These are phyloP conservation scores for Tuber brumale DNA, from an alignment of 495 filamentous ascomycete genomes.

Conservation along the genomic window DNA sequence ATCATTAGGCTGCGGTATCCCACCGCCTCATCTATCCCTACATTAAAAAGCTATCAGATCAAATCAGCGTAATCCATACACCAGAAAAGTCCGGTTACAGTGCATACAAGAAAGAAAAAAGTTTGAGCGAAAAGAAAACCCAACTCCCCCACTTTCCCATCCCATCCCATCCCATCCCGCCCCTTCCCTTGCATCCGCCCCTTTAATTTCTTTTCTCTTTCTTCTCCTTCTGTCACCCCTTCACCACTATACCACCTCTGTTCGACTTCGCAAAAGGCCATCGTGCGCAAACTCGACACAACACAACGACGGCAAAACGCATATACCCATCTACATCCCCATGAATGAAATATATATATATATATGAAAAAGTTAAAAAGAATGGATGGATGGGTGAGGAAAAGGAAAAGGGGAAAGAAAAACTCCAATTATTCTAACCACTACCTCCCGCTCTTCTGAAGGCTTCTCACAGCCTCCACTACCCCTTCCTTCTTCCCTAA, in stretches of 20 bases:
- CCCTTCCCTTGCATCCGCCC: neutral
- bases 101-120: neutral
- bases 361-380: neutral
- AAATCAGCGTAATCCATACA: slow-evolving; percentile 4
- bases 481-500: slow-evolving; percentile 29
- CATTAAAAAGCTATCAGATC: slow-evolving; percentile 3
- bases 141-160: neutral
- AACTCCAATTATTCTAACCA: slow-evolving; percentile 18
- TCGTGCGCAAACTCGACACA: neutral
- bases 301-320: neutral
- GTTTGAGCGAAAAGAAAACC: neutral
- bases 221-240: neutral
- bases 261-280: neutral
- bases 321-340: neutral
- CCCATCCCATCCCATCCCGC: neutral
- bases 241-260: neutral
- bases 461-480: slow-evolving; percentile 33
- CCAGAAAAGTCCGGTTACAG: neutral
- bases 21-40: neutral
- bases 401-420: slow-evolving; percentile 7
- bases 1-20: neutral
- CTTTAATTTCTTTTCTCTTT: neutral
- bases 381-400: neutral
- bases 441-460: slow-evolving; percentile 18
- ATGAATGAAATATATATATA: neutral